Conservation (phyloP, 2,329 filamentous ascomycete genomes). For the Beauveria rudraprayagi region DNA sequence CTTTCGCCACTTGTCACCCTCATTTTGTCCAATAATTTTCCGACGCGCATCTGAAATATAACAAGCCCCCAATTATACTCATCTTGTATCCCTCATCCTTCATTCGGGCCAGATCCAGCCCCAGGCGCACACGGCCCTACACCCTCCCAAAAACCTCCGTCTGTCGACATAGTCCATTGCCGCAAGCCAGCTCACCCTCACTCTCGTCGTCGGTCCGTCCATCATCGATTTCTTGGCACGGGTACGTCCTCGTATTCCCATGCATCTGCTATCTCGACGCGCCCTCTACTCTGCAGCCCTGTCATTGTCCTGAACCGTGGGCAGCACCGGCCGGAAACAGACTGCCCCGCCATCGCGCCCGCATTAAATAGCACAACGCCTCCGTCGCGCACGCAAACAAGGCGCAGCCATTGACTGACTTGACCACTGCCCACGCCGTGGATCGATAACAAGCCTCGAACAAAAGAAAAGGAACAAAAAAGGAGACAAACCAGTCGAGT, state of each 20-base stretch:
- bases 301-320: conserved; percentile 1
- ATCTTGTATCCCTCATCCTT: not conserved
- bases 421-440: not conserved
- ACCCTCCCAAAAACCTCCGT: no score
- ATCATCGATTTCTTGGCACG: not conserved
- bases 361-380: not conserved
- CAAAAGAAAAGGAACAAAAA: not conserved
- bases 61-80: not conserved
- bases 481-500: not conserved
- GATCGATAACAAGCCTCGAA: not conserved
- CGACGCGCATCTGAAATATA: not conserved
- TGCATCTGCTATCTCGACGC: conserved; percentile 6
- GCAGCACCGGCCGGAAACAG: not conserved
- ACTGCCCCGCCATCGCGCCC: conserved; percentile 1
- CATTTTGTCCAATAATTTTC: not conserved
- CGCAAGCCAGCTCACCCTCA: not conserved
- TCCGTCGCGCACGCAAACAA: not conserved
- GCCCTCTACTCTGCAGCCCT: conserved; percentile 2
- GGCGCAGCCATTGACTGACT: not conserved
- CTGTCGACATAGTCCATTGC: not conserved
- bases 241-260: not conserved
- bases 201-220: not conserved
- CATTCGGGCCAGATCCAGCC: not conserved
- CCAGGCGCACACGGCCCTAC: not conserved
- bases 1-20: no score